These are phyloP conservation scores for Coemansia sp. DNA, from an alignment of 192 early-diverging fungal genomes.

Conservation along the genomic window DNA sequence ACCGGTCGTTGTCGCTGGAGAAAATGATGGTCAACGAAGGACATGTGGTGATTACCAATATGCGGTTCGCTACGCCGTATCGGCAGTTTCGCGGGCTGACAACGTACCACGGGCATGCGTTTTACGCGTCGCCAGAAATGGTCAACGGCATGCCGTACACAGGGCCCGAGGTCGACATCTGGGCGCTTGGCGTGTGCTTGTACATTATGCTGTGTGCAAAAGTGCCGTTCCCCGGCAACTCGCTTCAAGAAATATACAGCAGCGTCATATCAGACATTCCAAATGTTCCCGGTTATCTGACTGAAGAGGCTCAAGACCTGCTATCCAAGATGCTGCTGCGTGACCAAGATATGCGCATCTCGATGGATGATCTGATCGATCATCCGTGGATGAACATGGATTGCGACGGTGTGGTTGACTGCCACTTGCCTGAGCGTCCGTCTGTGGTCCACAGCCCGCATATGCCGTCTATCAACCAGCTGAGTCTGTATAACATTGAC, in stretches of 20 bases:
- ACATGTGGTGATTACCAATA: neutral
- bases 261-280: neutral
- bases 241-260: neutral
- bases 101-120: neutral
- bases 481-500: neutral
- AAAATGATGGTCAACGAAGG: neutral
- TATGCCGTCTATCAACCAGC: neutral
- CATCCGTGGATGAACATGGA: neutral
- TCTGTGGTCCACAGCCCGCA: neutral
- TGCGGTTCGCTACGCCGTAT: neutral
- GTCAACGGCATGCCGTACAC: neutral
- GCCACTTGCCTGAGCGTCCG: neutral
- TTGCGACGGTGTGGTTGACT: neutral
- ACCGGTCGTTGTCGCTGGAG: neutral
- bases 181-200: neutral
- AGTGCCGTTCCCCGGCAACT: constrained; percentile 1
- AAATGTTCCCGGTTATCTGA: neutral
- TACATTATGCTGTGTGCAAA: neutral
- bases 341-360: neutral
- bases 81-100: neutral
- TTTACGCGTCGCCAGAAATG: neutral
- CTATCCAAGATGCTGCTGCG: neutral
- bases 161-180: neutral
- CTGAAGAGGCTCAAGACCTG: neutral
- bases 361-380: neutral